Base-by-base conservation (phyloP, 148 eudicot genomes). In the Cornus controversa region DNA sequence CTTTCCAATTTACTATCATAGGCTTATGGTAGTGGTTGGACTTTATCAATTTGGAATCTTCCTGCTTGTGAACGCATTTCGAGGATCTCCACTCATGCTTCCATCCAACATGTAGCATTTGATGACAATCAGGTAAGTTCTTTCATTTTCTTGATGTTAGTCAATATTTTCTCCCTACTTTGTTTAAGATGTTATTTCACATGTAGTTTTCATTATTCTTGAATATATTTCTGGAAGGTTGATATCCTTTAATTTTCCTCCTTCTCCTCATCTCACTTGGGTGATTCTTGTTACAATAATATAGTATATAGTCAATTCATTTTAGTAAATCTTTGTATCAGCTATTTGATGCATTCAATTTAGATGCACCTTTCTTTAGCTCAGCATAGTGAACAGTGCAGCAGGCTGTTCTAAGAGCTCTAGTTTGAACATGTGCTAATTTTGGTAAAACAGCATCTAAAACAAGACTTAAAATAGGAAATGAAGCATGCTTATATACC, bases 1-100 rank as follows among this genome's bases (percentile, higher is more conserved):
- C 15, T 54, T 31, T 31, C 75, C 37, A 74, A 36, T 78, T 72
- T 67, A 26, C 78, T 53, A 23, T 75, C 71, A 36, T 83, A 95
- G 99, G 94, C 94, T 71, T 91, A 86, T 84, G 97, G 99, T 75
- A 89, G 90, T 80, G 97, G 97, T 29, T 90, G 74, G 64, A 89
- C 77, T 81, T 80, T 96, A 74, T 91, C 87, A 67, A 85, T 96
- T 31, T 96, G 99, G 99, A 93, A 89, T 82, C 91, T 96, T 71
- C 86, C 93, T 75, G 99, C 97, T 80, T 80, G 88, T 78, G 99
- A 89, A 80, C 89, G 90, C 80, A 86, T 90, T 70, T 91, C 94
- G 54, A 85, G 78, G 69, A 83, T 86, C 70, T 36, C 73, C 68
- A 86, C 86, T 67, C 86, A 63, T 53, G 89, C 93, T 70, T 77